phyloP scores from a whole-genome alignment of 768 basidiomycete species.

The Krasilnikovozyma curviuscula region DNA sequence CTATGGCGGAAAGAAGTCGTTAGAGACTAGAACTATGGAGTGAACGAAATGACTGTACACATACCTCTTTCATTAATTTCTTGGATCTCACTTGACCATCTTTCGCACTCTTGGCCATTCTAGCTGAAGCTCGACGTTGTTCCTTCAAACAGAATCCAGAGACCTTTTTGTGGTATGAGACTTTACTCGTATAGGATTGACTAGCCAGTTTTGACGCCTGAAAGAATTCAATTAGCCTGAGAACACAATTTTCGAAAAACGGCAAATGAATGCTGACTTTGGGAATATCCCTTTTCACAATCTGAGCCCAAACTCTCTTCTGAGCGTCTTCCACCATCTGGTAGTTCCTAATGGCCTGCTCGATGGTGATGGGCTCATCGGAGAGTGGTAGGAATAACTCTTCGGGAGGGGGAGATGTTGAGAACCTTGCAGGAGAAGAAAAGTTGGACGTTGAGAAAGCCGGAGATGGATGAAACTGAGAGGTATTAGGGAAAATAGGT shows the following conservation, averaged over 20 bases:
- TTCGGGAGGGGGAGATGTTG: too few species aligned
- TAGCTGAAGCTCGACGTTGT: conserved; percentile 46
- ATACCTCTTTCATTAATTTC: conserved; percentile 53
- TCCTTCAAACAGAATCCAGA: conserved; percentile 55
- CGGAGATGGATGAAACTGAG: too few species aligned
- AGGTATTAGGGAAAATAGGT: too few species aligned
- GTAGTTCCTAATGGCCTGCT: too few species aligned
- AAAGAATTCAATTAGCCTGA: too few species aligned
- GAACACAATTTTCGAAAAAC: neutral
- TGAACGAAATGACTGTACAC: neutral
- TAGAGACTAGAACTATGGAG: neutral
- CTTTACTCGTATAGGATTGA: too few species aligned
- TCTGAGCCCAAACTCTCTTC: conserved; percentile 74
- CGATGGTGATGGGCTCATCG: too few species aligned
- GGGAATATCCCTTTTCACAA: conserved; percentile 62
- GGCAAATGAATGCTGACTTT: conserved; percentile 36
- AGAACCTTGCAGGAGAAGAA: too few species aligned
- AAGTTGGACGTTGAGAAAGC: too few species aligned
- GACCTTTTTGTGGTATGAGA: conserved; percentile 56
- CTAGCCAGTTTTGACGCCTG: too few species aligned
- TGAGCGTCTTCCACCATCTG: conserved; percentile 64
- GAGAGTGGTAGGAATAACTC: too few species aligned
- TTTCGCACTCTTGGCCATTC: conserved; percentile 53
- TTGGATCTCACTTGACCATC: conserved; percentile 69
- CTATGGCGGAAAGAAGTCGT: conserved; percentile 24